These are phyloP conservation scores for Naganishia onofrii DNA, from an alignment of 768 basidiomycete species.

Conservation along the genomic window DNA sequence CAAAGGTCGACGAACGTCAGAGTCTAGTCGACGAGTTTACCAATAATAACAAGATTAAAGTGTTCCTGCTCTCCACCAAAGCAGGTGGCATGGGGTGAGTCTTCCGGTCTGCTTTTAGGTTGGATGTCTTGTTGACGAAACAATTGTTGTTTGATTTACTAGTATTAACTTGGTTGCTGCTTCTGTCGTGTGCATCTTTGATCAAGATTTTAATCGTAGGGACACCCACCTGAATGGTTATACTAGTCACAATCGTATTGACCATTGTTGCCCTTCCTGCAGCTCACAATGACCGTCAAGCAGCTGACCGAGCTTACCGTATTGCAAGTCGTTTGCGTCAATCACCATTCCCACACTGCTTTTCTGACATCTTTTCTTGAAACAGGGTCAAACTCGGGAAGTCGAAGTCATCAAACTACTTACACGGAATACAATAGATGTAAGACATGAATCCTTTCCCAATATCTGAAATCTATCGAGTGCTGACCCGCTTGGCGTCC, in stretches of 20 bases:
- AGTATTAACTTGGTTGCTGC: slow-evolving; percentile 96
- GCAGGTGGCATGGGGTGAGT: slow-evolving; percentile 59
- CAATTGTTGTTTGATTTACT: neutral
- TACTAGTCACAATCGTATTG: neutral
- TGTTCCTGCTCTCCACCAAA: slow-evolving; percentile 88
- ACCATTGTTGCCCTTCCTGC: neutral
- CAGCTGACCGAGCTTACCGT: slow-evolving; percentile 93
- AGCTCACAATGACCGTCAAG: slow-evolving; percentile 85
- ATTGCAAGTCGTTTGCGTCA: slow-evolving; percentile 57
- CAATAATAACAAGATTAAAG: slow-evolving; percentile 75
- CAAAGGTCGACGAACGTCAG: slow-evolving; percentile 89
- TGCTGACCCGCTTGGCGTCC: neutral
- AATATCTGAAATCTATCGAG: too few relatives aligned
- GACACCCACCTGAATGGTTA: neutral
- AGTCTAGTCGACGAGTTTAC: slow-evolving; percentile 93
- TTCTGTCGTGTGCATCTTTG: slow-evolving; percentile 88
- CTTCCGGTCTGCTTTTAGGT: neutral
- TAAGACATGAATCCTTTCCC: slow-evolving; percentile 24
- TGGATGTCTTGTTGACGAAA: neutral
- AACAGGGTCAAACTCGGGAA: slow-evolving; percentile 58
- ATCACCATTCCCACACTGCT: neutral
- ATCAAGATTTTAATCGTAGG: slow-evolving; percentile 84
- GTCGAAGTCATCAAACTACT: slow-evolving; percentile 95
- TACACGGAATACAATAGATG: slow-evolving; percentile 81
- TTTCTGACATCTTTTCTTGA: neutral